Base-by-base conservation (phyloP, 345 rosid genomes). In the Lepidium sativum region DNA sequence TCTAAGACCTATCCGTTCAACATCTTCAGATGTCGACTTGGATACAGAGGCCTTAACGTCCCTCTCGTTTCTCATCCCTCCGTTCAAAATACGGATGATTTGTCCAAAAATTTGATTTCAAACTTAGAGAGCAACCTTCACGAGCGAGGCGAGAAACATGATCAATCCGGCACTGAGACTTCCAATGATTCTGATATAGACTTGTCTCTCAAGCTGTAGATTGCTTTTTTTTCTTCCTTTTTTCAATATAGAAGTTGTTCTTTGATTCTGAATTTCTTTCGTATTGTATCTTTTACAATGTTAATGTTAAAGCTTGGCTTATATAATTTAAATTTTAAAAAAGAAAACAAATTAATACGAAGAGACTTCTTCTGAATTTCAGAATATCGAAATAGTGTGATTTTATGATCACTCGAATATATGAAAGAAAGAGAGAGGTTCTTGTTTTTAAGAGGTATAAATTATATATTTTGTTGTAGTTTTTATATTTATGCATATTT, bases 141-240 rank as follows among this genome's bases (percentile, higher is more conserved):
- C 10, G 54, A 50, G 20, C 65, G 13, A 35, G 56, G 20, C 44
- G 20, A 17, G 9, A 37, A 9, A 59, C 32, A 60, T 27, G 52
- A 60, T 52, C 72, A 60, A 0, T 20, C 51, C 2, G 67, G 59
- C 14, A 13, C 34, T 67, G 72, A 59, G 32, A 17, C 48, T 34
- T 49, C 41, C 40, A 27, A 65, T 32, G 76, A 65, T 67, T 52
- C 58, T 60, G 72, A 67, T 1, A 0, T 73, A 18, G 72, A 73
- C 67, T 73, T 67, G 68, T 66, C 77, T 60, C 68, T 73, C 3
- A 66, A 60, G 63, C 44, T 73, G 35, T 73, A 73, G 68, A 44
- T 61, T 60, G n/a, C 20, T 5, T 64, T 44, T 1, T 16, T 14
- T 4, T 29, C n/a, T n/a, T n/a, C n/a, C n/a, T n/a, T n/a, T n/a